These are phyloP conservation scores for Malus asiatica DNA, from an alignment of 306 rosid species.

Conservation along the genomic window DNA sequence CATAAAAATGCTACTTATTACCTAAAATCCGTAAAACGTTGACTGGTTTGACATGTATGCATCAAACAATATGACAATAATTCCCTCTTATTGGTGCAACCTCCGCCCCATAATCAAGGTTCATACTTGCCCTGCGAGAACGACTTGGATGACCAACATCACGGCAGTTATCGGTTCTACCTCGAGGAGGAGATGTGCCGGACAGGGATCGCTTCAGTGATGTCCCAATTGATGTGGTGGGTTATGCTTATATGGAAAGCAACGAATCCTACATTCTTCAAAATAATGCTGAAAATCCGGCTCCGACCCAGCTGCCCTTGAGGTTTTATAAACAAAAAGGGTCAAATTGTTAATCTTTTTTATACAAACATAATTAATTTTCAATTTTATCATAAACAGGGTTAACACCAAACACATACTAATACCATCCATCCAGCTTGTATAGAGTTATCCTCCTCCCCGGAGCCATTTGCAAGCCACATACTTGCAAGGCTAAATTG, in stretches of 20 bases:
- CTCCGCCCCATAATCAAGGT: no score
- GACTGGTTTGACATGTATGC: no score
- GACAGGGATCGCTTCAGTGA: background rate
- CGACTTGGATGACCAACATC: background rate
- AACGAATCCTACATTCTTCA: background rate
- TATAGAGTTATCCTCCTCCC: background rate
- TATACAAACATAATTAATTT: background rate
- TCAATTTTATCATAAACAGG: background rate
- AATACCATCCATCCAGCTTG: conserved; percentile 21
- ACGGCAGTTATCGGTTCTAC: background rate
- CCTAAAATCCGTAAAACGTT: no score
- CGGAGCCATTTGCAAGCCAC: background rate
- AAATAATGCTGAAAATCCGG: background rate
- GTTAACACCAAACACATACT: background rate
- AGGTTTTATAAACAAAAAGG: conserved; percentile 6
- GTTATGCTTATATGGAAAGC: background rate
- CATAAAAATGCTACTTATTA: no score
- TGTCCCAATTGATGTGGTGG: background rate
- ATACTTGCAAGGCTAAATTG: conserved; percentile 17
- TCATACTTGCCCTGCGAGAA: background rate
- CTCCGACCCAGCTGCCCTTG: background rate
- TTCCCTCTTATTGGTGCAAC: no score
- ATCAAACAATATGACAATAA: no score
- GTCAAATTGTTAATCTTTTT: background rate
- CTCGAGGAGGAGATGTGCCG: background rate